Evolutionary conservation across 1,139 yeast genomes (phyloP).

Genomic region (Hansenula sp.): DNA sequence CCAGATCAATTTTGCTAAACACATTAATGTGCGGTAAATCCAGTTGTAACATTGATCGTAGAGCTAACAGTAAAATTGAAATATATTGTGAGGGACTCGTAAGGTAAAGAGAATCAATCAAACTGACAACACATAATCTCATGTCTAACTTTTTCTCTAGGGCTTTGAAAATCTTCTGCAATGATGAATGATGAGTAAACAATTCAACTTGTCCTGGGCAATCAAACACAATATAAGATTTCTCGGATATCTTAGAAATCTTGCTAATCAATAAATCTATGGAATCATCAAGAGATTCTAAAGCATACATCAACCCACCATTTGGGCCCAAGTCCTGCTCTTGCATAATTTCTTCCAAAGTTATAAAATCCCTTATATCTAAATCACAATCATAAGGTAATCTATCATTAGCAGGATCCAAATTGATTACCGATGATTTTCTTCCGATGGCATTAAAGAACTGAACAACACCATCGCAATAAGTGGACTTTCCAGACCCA

Average conservation of each 20-base stretch:
- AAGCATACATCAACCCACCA: constrained; percentile 89
- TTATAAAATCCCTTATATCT: constrained; percentile 84
- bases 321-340: constrained; percentile 86
- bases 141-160: constrained; percentile 66
- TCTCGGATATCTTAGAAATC: constrained; percentile 52
- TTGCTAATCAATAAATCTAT: constrained; percentile 59
- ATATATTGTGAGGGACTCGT: constrained; percentile 89
- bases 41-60: constrained; percentile 88
- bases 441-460: constrained; percentile 93
- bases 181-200: constrained; percentile 85
- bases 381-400: constrained; percentile 78
- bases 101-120: constrained; percentile 81
- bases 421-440: constrained; percentile 72
- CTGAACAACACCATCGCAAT: constrained; percentile 88
- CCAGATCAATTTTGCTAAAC: constrained; percentile 82
- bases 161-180: constrained; percentile 66
- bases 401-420: constrained; percentile 93
- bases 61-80: constrained; percentile 74
- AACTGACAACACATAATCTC: constrained; percentile 80
- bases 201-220: constrained; percentile 98
- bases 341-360: constrained; percentile 87
- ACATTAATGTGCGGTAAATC: constrained; percentile 94
- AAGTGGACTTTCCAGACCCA: constrained; percentile 95
- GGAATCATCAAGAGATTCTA: constrained; percentile 60
- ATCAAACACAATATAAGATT: constrained; percentile 79